These are phyloP conservation scores for Phytophthora tubulina DNA, from an alignment of 352 stramenopile genomes.

Conservation along the genomic window DNA sequence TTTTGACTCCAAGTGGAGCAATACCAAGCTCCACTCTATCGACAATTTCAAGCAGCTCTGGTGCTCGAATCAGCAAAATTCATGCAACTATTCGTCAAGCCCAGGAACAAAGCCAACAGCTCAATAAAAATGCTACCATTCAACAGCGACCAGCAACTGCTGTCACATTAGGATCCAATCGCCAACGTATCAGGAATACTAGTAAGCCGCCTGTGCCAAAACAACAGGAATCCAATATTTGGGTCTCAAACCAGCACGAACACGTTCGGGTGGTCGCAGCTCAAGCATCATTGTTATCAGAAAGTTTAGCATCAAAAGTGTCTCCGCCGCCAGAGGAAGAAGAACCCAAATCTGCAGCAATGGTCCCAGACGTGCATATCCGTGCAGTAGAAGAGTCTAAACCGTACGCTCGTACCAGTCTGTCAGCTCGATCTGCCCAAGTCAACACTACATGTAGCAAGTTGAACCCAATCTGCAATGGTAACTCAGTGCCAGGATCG, in stretches of 20 bases:
- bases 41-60: conserved; percentile 4
- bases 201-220: conserved; percentile 73
- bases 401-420: conserved; percentile 14
- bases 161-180: conserved; percentile 60
- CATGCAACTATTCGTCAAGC: conserved; percentile 49
- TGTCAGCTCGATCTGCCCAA: conserved; percentile 11
- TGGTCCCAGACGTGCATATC: not conserved
- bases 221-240: conserved; percentile 28
- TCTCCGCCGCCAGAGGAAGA: conserved; percentile 23
- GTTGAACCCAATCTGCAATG: no score
- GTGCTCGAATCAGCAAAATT: conserved; percentile 58
- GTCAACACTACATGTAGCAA: no score
- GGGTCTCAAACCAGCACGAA: conserved; percentile 36
- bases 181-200: conserved; percentile 50
- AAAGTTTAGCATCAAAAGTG: conserved; percentile 33
- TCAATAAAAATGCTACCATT: not conserved
- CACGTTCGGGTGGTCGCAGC: conserved; percentile 41
- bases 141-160: conserved; percentile 12
- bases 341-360: conserved; percentile 1
- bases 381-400: no score
- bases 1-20: not conserved
- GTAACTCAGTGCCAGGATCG: not conserved
- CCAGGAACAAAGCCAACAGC: conserved; percentile 26
- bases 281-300: conserved; percentile 28
- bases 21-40: conserved; percentile 14